These are phyloP conservation scores for Marasmius sp. DNA, from an alignment of 1,284 basidiomycete genomes.

Conservation along the genomic window DNA sequence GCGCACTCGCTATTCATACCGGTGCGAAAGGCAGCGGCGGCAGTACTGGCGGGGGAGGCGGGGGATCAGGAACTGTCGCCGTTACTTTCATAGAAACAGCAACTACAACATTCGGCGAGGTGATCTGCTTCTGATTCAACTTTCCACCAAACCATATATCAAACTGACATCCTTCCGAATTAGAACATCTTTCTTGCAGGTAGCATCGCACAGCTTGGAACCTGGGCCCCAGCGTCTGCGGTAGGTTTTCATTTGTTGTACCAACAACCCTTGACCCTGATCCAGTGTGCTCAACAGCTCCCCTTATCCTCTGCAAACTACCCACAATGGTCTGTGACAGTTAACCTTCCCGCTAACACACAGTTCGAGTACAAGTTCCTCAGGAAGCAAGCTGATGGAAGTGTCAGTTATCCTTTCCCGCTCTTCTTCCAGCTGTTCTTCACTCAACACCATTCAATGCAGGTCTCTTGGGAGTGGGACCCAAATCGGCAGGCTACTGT, in stretches of 20 bases:
- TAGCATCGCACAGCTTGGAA: conserved; percentile 52
- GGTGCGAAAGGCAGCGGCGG: conserved; percentile 31
- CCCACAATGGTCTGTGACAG: conserved; percentile 54
- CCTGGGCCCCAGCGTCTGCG: conserved; percentile 46
- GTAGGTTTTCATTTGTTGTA: conserved; percentile 30
- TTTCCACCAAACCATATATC: not conserved
- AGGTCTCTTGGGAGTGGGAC: conserved; percentile 56
- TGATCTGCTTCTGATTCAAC: conserved; percentile 21
- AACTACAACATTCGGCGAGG: conserved; percentile 57
- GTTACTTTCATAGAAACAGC: conserved; percentile 55
- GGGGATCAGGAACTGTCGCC: conserved; percentile 28
- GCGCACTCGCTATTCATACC: conserved; percentile 60
- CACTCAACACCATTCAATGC: not conserved
- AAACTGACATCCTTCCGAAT: not conserved
- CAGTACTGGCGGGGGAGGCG: conserved; percentile 13
- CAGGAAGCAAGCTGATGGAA: conserved; percentile 52
- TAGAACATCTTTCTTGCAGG: conserved; percentile 63
- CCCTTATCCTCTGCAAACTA: conserved; percentile 53
- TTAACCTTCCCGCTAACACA: conserved; percentile 47
- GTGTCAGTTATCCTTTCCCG: conserved; percentile 33
- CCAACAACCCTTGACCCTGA: not conserved
- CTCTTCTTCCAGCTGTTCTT: not conserved
- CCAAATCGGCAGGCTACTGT: conserved; percentile 52
- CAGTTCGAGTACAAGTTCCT: conserved; percentile 64
- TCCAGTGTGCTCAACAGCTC: conserved; percentile 36